These are phyloP conservation scores for Suhomyces sp. DNA, from an alignment of 805 yeast species.

Conservation along the genomic window DNA sequence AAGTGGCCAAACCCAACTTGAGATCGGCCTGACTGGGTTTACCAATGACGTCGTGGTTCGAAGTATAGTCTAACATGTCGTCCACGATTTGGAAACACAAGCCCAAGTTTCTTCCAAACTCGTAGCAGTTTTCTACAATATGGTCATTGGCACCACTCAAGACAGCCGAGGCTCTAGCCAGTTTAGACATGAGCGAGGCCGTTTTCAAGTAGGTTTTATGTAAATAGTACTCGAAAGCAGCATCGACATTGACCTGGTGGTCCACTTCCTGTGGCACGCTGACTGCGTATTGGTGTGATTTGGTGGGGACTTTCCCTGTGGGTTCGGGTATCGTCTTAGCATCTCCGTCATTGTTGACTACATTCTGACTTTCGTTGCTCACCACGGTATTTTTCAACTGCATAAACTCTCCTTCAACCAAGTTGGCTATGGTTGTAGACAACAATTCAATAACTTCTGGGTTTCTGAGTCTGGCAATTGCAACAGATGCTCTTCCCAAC, in stretches of 20 bases:
- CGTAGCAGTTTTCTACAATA: conserved; percentile 81
- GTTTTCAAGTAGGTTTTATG: conserved; percentile 96
- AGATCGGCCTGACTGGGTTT: conserved; percentile 96
- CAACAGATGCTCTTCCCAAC: conserved; percentile 93
- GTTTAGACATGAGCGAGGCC: conserved; percentile 90
- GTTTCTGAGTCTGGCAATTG: conserved; percentile 86
- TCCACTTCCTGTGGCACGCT: conserved; percentile 39
- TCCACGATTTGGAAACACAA: conserved; percentile 95
- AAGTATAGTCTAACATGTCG: conserved; percentile 92
- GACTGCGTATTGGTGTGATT: conserved; percentile 57
- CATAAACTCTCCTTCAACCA: conserved; percentile 99
- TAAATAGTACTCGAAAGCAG: conserved; percentile 92
- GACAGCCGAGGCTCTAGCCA: conserved; percentile 90
- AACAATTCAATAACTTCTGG: conserved; percentile 96
- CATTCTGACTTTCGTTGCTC: conserved; percentile 40
- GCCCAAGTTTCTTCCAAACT: conserved; percentile 90
- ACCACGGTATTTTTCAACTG: conserved; percentile 91
- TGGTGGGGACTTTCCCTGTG: conserved; percentile 61
- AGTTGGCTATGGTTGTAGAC: conserved; percentile 93
- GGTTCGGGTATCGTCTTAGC: conserved; percentile 48
- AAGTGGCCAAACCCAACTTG: conserved; percentile 92
- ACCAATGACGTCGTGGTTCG: conserved; percentile 80
- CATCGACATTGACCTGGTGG: conserved; percentile 65
- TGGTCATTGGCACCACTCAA: conserved; percentile 76
- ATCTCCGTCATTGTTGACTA: conserved; percentile 48